Evolutionary conservation across 1,284 basidiomycete species (phyloP), one percentile per base, ranked within the genome.

Genomic region (Volvariella surrecta): DNA sequence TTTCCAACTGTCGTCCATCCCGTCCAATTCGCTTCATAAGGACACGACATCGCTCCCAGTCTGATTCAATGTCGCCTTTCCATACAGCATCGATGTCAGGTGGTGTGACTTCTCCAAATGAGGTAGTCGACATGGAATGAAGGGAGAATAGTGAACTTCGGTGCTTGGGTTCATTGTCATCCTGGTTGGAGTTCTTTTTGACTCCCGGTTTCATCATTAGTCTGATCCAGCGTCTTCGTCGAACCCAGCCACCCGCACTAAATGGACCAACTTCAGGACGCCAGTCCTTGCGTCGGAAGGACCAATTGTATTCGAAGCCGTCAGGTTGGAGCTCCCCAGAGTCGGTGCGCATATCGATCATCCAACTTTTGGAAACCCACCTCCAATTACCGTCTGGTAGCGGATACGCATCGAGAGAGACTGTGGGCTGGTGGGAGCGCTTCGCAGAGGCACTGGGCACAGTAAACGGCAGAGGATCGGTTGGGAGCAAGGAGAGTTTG

Each of bases 281-380:
- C 86, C 86, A 89, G 39, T 76, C 60, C 40, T 72, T 69, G 19
- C 62, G 58, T 13, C 81, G 74, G 52, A 89, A 89, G 47, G 66
- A 58, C 75, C 80, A 85, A 54, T 87, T 88, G 62, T 89, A 89
- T 59, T 89, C 82, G 50, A 88, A 89, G 32, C 86, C 86, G 52
- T 89, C 86, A 50, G 83, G 72, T 53, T 86, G 81, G 3, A 88
- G 80, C 52, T 80, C 73, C 40, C 82, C 83, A 15, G 64, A 62
- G 49, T 83, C 76, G 16, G 76, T 72, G 32, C 81, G 79, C 86
- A 89, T 89, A 63, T 89, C 87, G 46, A 89, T 76, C 82, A 89
- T 84, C 86, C 86, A 89, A 4, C 72, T 62, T 28, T 73, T 71
- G 30, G 83, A 86, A 2, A 87, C 76, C 86, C 86, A 89, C 37